These are phyloP conservation scores for Hypoxylon sp. DNA, from an alignment of 2,329 filamentous ascomycete genomes.

Conservation along the genomic window DNA sequence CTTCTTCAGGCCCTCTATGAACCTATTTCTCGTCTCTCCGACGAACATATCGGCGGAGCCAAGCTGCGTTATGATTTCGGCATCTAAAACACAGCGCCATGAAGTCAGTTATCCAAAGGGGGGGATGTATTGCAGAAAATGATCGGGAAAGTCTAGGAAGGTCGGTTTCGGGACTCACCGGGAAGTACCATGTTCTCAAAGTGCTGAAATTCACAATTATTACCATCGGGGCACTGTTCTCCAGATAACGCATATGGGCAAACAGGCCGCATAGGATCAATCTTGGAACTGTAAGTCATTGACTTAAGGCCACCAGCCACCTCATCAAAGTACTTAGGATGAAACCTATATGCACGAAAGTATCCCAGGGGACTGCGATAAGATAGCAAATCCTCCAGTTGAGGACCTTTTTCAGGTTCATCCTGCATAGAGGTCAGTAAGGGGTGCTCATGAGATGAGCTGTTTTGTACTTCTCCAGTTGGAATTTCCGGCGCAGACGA, in stretches of 20 bases:
- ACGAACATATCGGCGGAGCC: conserved; percentile 76
- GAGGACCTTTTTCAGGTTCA: conserved; percentile 33
- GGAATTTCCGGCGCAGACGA: conserved; percentile 34
- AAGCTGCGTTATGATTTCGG: conserved; percentile 79
- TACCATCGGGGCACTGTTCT: conserved; percentile 78
- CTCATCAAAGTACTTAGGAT: conserved; percentile 78
- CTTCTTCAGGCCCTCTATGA: conserved; percentile 73
- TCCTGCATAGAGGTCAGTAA: conserved; percentile 53
- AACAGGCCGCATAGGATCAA: conserved; percentile 80
- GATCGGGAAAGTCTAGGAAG: conserved; percentile 43
- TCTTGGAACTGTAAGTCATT: conserved; percentile 92
- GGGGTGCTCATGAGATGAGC: conserved; percentile 50
- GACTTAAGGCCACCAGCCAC: conserved; percentile 86
- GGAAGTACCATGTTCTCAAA: conserved; percentile 79
- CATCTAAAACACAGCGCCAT: conserved; percentile 68
- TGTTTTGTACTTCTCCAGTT: conserved; percentile 53
- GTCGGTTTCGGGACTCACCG: conserved; percentile 73
- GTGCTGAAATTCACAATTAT: conserved; percentile 83
- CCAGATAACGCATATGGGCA: conserved; percentile 83
- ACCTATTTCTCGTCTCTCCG: conserved; percentile 72
- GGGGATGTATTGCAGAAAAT: conserved; percentile 54
- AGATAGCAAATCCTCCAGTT: conserved; percentile 63
- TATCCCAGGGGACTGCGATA: conserved; percentile 87
- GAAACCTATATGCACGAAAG: conserved; percentile 92
- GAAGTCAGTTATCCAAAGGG: conserved; percentile 66